Percentiles rank a stretch among this genome's conserved stretches.
Evolutionary conservation across 2,329 filamentous ascomycete species (phyloP).

Genomic region (Tolypocladium album): DNA sequence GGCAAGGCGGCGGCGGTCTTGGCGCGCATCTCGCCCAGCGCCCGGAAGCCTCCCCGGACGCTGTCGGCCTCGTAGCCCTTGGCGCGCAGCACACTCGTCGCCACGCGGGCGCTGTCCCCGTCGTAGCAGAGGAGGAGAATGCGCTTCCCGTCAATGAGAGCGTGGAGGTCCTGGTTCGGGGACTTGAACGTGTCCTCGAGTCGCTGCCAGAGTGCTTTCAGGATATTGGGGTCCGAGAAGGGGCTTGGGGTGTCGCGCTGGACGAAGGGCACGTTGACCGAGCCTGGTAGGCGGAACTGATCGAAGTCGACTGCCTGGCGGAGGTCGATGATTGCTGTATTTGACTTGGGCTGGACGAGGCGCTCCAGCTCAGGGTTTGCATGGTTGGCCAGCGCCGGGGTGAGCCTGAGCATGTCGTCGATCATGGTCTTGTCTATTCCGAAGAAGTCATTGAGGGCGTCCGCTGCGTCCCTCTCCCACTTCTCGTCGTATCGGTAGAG

Average conservation of each 20-base stretch:
- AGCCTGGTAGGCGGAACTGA: conserved; percentile 29
- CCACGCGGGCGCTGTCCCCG: conserved; percentile 42
- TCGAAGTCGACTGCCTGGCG: conserved; percentile 30
- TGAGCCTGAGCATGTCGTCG: conserved; percentile 3
- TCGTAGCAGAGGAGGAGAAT: conserved; percentile 41
- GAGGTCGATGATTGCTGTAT: conserved; percentile 31
- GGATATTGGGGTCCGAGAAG: conserved; percentile 30
- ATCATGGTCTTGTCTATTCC: conserved; percentile 5
- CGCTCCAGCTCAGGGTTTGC: conserved; percentile 1
- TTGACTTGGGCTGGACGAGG: conserved; percentile 9
- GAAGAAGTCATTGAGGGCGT: conserved; percentile 24
- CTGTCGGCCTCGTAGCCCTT: conserved; percentile 36
- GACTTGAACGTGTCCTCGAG: conserved; percentile 31
- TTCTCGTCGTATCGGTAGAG: conserved; percentile 40
- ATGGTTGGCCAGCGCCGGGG: background rate
- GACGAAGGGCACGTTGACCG: conserved; percentile 33
- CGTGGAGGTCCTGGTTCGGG: conserved; percentile 8
- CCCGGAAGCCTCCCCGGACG: conserved; percentile 28
- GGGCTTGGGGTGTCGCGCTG: conserved; percentile 25
- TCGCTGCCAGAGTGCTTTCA: conserved; percentile 35
- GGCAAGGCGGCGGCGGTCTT: background rate
- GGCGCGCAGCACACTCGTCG: conserved; percentile 40
- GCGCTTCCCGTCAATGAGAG: conserved; percentile 18
- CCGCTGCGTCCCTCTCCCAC: conserved; percentile 34
- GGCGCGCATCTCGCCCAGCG: conserved; percentile 2